Base-by-base conservation (phyloP, 306 rosid species). In the Glycine soja region DNA sequence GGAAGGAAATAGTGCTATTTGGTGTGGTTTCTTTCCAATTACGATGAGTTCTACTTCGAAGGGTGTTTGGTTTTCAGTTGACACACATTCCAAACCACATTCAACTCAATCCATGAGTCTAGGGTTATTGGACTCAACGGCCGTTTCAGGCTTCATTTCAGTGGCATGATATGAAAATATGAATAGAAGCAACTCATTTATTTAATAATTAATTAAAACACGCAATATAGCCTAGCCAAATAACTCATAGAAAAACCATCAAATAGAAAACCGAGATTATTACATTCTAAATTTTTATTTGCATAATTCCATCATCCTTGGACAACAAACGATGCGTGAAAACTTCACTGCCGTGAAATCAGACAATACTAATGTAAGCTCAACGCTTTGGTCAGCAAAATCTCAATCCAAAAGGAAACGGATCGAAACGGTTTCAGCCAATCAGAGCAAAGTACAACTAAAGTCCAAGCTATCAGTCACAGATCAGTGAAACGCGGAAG, bases 401-500 rank as follows among this genome's bases (percentile, higher is more conserved):
- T 34, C 36, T 13, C 67, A 83, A 45, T 51, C 77, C 12, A 38
- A 77, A 71, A 6, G 64, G 61, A 80, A 74, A 11, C 54, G 74
- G 86, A 87, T 81, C 90, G 73, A 70, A 70, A 36, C 58, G 70
- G 15, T 69, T 59, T 52, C 50, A 51, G 13, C n/a, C 50, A 81
- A 81, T 82, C 77, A 81, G 45, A 62, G 66, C 42, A 74, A 70
- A 51, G 11, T 43, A 9, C 83, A 4, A 77, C 47, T 48, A 30
- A 74, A 81, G 82, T 81, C 62, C 47, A 78, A 57, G 75, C 61
- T 19, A 71, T 53, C 57, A 75, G 24, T 48, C 52, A 75, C 58
- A 77, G 84, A 87, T 82, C 88, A 75, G 76, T 84, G 47, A 43
- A 47, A 53, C 50, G 72, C 73, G 67, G 9, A 76, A 80, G 73